Evolutionary conservation across 768 basidiomycete genomes (phyloP).

Genomic region (Clavulina sp.): DNA sequence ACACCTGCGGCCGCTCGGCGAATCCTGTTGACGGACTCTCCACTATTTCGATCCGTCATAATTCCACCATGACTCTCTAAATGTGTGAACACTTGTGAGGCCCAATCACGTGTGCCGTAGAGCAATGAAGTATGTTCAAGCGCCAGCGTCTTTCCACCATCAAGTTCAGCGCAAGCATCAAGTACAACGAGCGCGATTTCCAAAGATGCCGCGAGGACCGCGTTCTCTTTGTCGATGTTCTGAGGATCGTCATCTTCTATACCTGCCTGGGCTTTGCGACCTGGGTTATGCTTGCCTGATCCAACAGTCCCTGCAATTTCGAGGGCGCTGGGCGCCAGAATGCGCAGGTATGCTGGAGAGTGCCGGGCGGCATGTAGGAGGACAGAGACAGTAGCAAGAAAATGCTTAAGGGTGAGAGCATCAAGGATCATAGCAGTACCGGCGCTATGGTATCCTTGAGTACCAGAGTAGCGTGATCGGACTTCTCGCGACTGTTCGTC

Average conservation of each 20-base stretch:
- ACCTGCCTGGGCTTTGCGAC: not conserved
- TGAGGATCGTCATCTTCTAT: conserved; percentile 19
- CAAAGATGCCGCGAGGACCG: conserved; percentile 54
- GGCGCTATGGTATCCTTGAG: conserved; percentile 37
- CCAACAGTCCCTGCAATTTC: conserved; percentile 74
- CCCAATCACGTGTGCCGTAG: conserved; percentile 68
- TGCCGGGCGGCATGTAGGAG: conserved; percentile 70
- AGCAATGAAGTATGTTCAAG: conserved; percentile 60
- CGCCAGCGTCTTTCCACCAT: conserved; percentile 55
- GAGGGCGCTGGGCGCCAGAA: conserved; percentile 66
- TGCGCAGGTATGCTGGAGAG: conserved; percentile 59
- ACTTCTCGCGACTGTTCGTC: conserved; percentile 66
- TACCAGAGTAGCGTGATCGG: conserved; percentile 29
- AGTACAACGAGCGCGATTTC: conserved; percentile 64
- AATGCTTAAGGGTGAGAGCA: conserved; percentile 56
- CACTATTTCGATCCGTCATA: conserved; percentile 44
- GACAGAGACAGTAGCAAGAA: conserved; percentile 57
- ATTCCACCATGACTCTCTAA: conserved; percentile 40
- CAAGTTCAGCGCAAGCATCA: conserved; percentile 56
- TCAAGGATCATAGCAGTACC: conserved; percentile 73
- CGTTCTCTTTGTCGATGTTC: conserved; percentile 38
- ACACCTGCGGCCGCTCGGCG: conserved; percentile 63
- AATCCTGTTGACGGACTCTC: conserved; percentile 41
- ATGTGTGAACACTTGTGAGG: conserved; percentile 39
- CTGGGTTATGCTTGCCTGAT: conserved; percentile 17